These are phyloP conservation scores for Leccinum boreale DNA, from an alignment of 768 basidiomycete genomes.

Conservation along the genomic window DNA sequence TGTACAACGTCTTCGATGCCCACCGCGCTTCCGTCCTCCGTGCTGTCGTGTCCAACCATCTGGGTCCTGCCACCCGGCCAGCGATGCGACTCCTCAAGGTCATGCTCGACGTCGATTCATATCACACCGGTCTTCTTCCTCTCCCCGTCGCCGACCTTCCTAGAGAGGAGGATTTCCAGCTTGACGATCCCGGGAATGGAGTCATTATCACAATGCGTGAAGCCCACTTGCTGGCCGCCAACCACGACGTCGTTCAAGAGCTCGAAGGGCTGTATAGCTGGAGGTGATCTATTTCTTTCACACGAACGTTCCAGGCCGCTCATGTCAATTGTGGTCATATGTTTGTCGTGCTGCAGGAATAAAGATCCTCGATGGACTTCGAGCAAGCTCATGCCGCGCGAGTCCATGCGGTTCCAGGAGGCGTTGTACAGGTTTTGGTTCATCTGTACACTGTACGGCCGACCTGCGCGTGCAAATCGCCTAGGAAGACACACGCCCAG, in stretches of 20 bases:
- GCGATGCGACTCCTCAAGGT: slow-evolving; percentile 20
- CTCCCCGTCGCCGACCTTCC: slow-evolving; percentile 9
- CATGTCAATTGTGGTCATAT: not conserved
- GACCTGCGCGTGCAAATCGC: slow-evolving; percentile 8
- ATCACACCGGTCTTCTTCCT: slow-evolving; percentile 9
- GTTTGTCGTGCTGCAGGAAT: slow-evolving; percentile 23
- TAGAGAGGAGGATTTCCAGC: slow-evolving; percentile 6
- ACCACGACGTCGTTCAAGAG: slow-evolving; percentile 14
- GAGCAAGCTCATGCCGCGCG: slow-evolving; percentile 24
- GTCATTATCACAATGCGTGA: slow-evolving; percentile 8
- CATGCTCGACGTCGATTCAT: slow-evolving; percentile 5
- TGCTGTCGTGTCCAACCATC: slow-evolving; percentile 14
- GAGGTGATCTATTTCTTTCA: slow-evolving; percentile 11
- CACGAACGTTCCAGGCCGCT: not conserved
- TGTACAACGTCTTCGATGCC: slow-evolving; percentile 12
- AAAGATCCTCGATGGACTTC: slow-evolving; percentile 33
- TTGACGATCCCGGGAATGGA: not conserved
- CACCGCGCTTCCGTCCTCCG: slow-evolving; percentile 13
- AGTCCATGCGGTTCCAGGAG: slow-evolving; percentile 31
- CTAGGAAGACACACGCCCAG: slow-evolving; percentile 7
- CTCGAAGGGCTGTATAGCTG: slow-evolving; percentile 18
- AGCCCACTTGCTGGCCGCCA: slow-evolving; percentile 8
- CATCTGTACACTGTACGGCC: slow-evolving; percentile 12
- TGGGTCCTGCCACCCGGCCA: slow-evolving; percentile 4
- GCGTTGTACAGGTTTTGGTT: slow-evolving; percentile 32